Evolutionary conservation across 768 basidiomycete species (phyloP).

Genomic region (Inosperma sp.): DNA sequence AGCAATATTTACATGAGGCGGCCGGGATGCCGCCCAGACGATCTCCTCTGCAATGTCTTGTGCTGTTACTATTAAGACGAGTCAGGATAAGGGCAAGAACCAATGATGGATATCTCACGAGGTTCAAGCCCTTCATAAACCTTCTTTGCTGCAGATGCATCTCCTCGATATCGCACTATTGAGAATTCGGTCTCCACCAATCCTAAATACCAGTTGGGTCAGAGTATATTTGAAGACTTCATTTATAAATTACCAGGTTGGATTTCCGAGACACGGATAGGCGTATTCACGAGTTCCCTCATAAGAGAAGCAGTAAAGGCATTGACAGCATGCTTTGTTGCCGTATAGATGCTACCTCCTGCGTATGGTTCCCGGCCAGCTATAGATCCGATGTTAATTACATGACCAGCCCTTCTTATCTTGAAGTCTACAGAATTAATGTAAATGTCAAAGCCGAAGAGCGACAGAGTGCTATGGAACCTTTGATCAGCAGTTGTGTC

Average conservation of each 20-base stretch:
- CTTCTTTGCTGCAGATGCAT: slow-evolving; percentile 74
- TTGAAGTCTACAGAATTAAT: slow-evolving; percentile 60
- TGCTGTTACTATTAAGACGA: slow-evolving; percentile 53
- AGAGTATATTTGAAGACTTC: slow-evolving; percentile 12
- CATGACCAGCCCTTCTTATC: slow-evolving; percentile 69
- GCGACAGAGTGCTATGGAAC: slow-evolving; percentile 25
- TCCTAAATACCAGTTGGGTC: slow-evolving; percentile 19
- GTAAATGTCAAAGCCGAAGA: not conserved
- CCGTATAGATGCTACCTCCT: slow-evolving; percentile 90
- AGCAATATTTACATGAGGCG: slow-evolving; percentile 88
- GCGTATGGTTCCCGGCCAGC: slow-evolving; percentile 86
- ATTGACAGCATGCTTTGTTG: slow-evolving; percentile 81
- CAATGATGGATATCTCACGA: slow-evolving; percentile 41
- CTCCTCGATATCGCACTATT: slow-evolving; percentile 82
- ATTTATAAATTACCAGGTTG: slow-evolving; percentile 62
- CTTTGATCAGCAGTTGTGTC: slow-evolving; percentile 69
- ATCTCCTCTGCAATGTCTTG: slow-evolving; percentile 96
- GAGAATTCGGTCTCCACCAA: slow-evolving; percentile 76
- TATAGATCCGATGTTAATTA: slow-evolving; percentile 94
- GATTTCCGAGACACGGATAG: slow-evolving; percentile 91
- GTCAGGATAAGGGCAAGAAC: slow-evolving; percentile 2
- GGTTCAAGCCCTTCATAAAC: slow-evolving; percentile 90
- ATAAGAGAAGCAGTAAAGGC: slow-evolving; percentile 82
- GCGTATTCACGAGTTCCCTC: slow-evolving; percentile 87
- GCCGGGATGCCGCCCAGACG: slow-evolving; percentile 91